phyloP scores from a whole-genome alignment of 2,329 filamentous ascomycete genomes.

The Teratosphaeria nubilosa region DNA sequence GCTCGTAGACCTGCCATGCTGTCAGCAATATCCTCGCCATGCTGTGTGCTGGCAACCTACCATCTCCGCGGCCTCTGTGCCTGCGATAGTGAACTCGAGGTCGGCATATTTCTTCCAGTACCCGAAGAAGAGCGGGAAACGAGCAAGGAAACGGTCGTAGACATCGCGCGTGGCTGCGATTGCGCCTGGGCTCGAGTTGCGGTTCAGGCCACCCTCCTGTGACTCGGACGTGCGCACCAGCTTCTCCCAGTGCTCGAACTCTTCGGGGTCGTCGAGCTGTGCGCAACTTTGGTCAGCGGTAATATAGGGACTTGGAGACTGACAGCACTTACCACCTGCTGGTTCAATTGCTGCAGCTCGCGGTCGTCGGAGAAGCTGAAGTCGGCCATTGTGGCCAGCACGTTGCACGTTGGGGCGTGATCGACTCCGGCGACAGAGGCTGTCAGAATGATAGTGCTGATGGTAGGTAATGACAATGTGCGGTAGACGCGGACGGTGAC shows the following conservation, averaged over 20 bases:
- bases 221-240: conserved; percentile 72
- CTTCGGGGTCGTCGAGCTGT: conserved; percentile 65
- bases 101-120: conserved; percentile 99
- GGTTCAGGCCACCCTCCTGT: conserved; percentile 86
- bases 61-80: conserved; percentile 95
- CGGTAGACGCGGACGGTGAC: background rate
- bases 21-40: conserved; percentile 11
- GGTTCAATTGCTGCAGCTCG: conserved; percentile 22
- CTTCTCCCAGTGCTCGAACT: conserved; percentile 92
- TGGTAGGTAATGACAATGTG: background rate
- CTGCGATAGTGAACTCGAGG: conserved; percentile 90
- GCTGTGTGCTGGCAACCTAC: conserved; percentile 39
- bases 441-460: background rate
- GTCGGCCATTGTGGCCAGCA: conserved; percentile 17
- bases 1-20: conserved; percentile 68
- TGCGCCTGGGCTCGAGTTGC: conserved; percentile 90
- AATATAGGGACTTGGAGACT: background rate
- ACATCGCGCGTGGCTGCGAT: conserved; percentile 77
- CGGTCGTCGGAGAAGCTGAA: conserved; percentile 22
- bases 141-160: conserved; percentile 86
- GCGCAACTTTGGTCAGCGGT: background rate
- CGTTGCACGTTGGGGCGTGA: background rate
- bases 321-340: conserved; percentile 17
- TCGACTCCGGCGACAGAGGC: background rate
- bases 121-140: conserved; percentile 90